A percentile compares a stretch with the other conserved stretches of the same genome.
Conservation (phyloP, 352 stramenopile species). For the Phytophthora melonis region DNA sequence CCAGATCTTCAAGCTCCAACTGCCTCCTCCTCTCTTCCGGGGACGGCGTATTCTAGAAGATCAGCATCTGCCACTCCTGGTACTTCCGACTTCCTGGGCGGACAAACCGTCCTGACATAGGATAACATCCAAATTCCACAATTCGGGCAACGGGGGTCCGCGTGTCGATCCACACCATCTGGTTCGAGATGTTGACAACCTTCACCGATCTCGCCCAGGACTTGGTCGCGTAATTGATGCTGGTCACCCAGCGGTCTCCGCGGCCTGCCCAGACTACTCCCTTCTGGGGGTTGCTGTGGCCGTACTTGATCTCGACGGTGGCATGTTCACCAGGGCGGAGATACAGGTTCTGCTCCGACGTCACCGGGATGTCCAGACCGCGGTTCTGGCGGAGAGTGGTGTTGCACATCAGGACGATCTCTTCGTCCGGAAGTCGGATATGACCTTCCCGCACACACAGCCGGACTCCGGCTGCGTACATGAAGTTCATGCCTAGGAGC, state of each 20-base stretch:
- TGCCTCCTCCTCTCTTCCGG: not conserved
- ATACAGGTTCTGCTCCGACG: not conserved
- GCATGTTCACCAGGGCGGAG: not conserved
- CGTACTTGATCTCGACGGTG: not conserved
- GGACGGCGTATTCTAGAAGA: constrained; percentile 10
- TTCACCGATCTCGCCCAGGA: not conserved
- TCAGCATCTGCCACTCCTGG: constrained; percentile 12
- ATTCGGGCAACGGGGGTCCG: not conserved
- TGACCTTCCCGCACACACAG: not conserved
- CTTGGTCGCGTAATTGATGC: not conserved
- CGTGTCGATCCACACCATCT: not conserved
- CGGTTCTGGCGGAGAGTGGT: not conserved
- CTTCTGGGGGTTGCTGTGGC: not conserved
- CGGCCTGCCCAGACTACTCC: not conserved
- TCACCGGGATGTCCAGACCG: not conserved
- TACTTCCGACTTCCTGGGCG: not conserved
- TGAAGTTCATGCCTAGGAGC: constrained; percentile 43
- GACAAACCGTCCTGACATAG: not conserved
- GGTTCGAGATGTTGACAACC: not conserved
- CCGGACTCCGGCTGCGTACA: constrained; percentile 27
- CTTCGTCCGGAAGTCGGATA: constrained; percentile 3
- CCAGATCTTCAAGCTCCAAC: not conserved
- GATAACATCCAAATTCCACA: not conserved
- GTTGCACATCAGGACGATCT: not conserved
- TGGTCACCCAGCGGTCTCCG: not conserved